Evolutionary conservation across 495 filamentous ascomycete species (phyloP), one percentile per base, ranked within the genome.

Genomic region (Xylona heveae): DNA sequence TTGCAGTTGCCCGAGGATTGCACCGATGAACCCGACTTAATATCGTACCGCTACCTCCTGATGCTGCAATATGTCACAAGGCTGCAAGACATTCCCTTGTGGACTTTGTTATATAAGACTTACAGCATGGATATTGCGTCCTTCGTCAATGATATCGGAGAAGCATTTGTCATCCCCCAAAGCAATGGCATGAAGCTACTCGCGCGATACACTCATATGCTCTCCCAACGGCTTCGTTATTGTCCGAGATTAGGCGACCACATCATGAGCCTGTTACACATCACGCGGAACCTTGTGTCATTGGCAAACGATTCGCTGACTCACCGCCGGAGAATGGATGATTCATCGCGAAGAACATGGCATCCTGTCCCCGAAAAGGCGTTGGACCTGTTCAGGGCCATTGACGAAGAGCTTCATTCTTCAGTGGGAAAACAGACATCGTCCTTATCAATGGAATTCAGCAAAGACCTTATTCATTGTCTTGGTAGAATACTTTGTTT

Each of bases 401-500:
- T 42, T 14, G 41, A 49, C 30, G 18, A 24, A 10, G 33, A 31
- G 8, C 39, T 50, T 8, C 40, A 49, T 24, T 36, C 13, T 6
- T 37, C 44, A 15, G 34, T 50, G 17, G 44, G 33, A 26, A 50
- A 49, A 40, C 57, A 22, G 41, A 45, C 15, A 52, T 65, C 20
- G 47, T 62, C 22, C 51, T 45, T 32, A 18, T 46, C 15, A 10
- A 35, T 38, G 17, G 37, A 39, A 10, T 12, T 41, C 9, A 42
- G 40, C 24, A 30, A 41, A 16, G 24, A 17, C 12, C 37, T 67
- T 6, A 42, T 55, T n/a, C 34, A 42, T 10, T 42, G 55, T 24
- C 37, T 64, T 3, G 46, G 47, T 4, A 38, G 55, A 17, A 45
- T 59, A 19, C 41, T 75, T 2, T 46, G 45, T 2, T 44, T 51